A percentile compares a stretch with the other conserved stretches of the same genome.
These are phyloP conservation scores for Panicum hallii DNA, from an alignment of 202 grass and related monocot species.

Conservation along the genomic window DNA sequence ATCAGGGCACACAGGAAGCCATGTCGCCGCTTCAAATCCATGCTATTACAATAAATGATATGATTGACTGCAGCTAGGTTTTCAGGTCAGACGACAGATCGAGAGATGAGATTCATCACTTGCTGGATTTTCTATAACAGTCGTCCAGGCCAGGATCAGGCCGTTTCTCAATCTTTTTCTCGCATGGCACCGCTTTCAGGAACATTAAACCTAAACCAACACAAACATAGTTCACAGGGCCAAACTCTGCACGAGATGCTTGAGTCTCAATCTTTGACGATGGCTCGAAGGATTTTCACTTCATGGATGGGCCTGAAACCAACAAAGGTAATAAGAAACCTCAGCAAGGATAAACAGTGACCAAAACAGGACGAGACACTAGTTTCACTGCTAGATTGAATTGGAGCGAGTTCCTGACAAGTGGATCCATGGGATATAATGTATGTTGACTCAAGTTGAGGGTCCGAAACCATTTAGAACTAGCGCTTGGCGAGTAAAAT, in stretches of 20 bases:
- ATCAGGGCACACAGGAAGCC: too few species aligned
- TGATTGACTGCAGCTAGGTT: not conserved
- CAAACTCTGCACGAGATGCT: not conserved
- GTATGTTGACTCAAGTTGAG: too few species aligned
- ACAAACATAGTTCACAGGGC: not conserved
- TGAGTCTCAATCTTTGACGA: conserved; percentile 92
- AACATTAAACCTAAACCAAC: not conserved
- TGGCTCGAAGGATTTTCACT: conserved; percentile 80
- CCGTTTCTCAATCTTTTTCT: not conserved
- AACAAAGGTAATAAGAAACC: conserved; percentile 29
- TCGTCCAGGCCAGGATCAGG: not conserved
- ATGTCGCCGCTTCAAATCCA: too few species aligned
- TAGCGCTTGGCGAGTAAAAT: too few species aligned
- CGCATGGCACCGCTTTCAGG: not conserved
- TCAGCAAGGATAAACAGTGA: not conserved
- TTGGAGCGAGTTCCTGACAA: not conserved
- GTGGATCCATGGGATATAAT: not conserved
- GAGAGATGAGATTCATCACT: not conserved
- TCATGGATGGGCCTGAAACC: conserved; percentile 85
- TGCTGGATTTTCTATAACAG: not conserved
- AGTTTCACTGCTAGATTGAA: not conserved
- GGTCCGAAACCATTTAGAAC: too few species aligned
- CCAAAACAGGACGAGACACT: not conserved
- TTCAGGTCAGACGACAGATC: not conserved
- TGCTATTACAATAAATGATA: not conserved